phyloP scores from a whole-genome alignment of 192 early-diverging fungal genomes.

The Lunasporangiospora selenospora region DNA sequence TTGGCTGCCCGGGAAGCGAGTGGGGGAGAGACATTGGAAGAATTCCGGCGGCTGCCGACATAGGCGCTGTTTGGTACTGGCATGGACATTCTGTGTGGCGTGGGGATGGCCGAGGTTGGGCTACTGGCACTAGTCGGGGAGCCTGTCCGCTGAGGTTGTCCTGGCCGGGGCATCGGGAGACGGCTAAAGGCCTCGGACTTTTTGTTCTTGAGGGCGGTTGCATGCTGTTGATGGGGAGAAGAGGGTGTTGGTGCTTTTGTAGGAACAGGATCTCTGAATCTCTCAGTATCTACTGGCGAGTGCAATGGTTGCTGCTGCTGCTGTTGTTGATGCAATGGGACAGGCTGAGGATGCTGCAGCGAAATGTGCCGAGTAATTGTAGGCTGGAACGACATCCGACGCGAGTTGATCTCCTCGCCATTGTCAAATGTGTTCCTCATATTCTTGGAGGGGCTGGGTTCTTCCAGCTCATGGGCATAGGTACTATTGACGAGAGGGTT shows the following conservation, averaged over 20 bases:
- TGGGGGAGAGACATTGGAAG: conserved; percentile 32
- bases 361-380: background rate
- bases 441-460: conserved; percentile 18
- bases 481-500: conserved; percentile 28
- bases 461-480: conserved; percentile 39
- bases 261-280: conserved; percentile 32
- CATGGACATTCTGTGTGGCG: conserved; percentile 22
- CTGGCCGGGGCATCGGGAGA: conserved; percentile 38
- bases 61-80: conserved; percentile 4
- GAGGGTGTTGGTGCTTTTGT: conserved; percentile 12
- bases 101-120: conserved; percentile 1
- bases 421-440: conserved; percentile 51
- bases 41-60: too few relatives aligned
- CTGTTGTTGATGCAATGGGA: conserved; percentile 4
- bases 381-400: background rate
- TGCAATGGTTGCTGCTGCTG: conserved; percentile 22
- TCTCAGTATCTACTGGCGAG: conserved; percentile 19
- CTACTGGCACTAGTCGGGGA: conserved; percentile 18
- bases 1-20: conserved; percentile 5
- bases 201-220: conserved; percentile 21
- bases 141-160: conserved; percentile 11
- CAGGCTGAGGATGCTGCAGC: conserved; percentile 33
- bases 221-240: conserved; percentile 26
- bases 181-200: conserved; percentile 44
- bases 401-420: conserved; percentile 28